Percentiles rank a stretch among this genome's conserved stretches.
These are phyloP conservation scores for Penicillium pulvis DNA, from an alignment of 495 filamentous ascomycete species.

Conservation along the genomic window DNA sequence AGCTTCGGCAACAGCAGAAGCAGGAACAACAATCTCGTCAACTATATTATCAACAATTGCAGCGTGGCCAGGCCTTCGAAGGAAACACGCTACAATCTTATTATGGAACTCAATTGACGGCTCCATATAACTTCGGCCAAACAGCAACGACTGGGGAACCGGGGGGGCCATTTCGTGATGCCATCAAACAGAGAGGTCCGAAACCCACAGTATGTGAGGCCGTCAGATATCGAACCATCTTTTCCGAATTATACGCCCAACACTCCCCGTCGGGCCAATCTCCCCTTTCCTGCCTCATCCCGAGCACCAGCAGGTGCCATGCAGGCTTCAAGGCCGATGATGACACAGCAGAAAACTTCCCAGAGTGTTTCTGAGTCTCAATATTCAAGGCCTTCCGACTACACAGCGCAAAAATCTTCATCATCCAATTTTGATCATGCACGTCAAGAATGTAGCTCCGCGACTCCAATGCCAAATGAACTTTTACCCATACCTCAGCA, in stretches of 20 bases:
- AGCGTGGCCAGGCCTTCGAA: background rate
- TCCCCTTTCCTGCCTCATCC: background rate
- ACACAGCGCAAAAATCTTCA: background rate
- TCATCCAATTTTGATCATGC: background rate
- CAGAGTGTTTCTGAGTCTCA: background rate
- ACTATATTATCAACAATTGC: background rate
- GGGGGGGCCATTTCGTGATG: background rate
- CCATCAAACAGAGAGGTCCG: background rate
- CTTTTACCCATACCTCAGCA: background rate
- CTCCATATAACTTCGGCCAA: background rate
- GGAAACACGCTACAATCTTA: background rate
- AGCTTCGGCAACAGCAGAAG: background rate
- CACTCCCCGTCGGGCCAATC: background rate
- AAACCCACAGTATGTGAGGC: background rate
- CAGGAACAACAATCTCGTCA: background rate
- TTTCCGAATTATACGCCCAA: background rate
- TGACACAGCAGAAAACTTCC: background rate
- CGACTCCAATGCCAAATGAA: background rate
- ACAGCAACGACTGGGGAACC: background rate
- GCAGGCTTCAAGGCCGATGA: background rate
- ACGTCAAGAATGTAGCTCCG: background rate
- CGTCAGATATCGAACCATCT: background rate
- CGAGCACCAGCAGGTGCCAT: constrained; percentile 1
- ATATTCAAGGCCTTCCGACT: background rate
- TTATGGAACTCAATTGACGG: background rate